Base-by-base conservation (phyloP, 805 yeast species). In the Candida easanensis region DNA sequence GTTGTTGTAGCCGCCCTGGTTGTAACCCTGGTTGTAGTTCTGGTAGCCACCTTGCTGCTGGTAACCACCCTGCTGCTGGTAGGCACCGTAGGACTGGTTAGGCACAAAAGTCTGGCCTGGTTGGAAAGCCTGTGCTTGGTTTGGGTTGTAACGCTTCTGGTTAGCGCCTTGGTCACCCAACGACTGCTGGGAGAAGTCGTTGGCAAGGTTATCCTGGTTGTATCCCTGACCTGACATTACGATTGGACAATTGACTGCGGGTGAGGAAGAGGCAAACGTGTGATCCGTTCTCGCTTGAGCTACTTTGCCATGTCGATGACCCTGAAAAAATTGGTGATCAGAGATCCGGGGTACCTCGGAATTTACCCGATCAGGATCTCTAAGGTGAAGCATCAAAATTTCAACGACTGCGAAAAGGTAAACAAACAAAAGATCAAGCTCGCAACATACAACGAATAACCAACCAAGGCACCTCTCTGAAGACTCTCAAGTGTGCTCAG, bases 101-200 rank as follows among this genome's bases (percentile, higher is more conserved):
- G 73, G 74, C 33, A 54, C 61, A 41, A 64, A 65, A 18, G 65
- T 46, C 45, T 57, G 70, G 41, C 66, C 71, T 28, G 80, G 79
- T 42, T 74, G 76, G 61, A 77, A 77, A 13, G 76, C 38, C 48
- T 70, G 70, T 6, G 33, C 33, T 30, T 67, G 68, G 49, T 66
- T 70, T 23, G 84, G 79, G 53, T 80, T 76, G 63, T 57, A 78
- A 37, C 64, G 69, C 39, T 53, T 61, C 33, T 30, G 33, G 50
- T 62, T 62, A 3, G 45, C 44, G 25, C 51, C 50, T 19, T 52
- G 58, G 36, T 43, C 51, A 8, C 36, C 35, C 36, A 42, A 39
- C 15, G 61, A 57, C 51, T 59, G 63, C 44, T 57, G 53, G 16
- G 57, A 53, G 39, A 64, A 63, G 42, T 63, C 61, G 36, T 61